phyloP scores from a whole-genome alignment of 139 green algal species.

The Astrephomene gubernaculifera region DNA sequence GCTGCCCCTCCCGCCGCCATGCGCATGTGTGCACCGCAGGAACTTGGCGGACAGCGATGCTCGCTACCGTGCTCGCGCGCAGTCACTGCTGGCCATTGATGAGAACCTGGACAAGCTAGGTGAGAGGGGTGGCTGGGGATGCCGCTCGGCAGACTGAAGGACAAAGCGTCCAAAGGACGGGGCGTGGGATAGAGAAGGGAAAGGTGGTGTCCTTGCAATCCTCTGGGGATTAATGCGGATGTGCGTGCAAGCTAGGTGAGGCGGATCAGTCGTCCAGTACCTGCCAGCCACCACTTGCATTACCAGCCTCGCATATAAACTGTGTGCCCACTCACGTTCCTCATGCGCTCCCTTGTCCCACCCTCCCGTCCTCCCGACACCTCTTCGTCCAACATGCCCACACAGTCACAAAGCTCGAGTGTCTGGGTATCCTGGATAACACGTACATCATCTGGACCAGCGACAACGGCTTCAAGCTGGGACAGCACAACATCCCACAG shows the following conservation, averaged over 20 bases:
- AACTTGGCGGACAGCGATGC: background rate
- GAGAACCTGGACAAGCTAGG: slow-evolving; percentile 17
- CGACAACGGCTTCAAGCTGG: slow-evolving; percentile 60
- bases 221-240: too few species aligned
- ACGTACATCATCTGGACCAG: slow-evolving; percentile 55
- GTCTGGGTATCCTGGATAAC: slow-evolving; percentile 45
- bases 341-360: background rate
- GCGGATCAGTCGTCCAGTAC: background rate
- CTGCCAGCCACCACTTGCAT: background rate
- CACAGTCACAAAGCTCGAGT: slow-evolving; percentile 32
- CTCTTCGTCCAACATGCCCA: background rate
- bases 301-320: background rate
- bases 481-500: slow-evolving; percentile 18
- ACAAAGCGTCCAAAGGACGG: too few species aligned
- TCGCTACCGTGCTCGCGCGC: slow-evolving; percentile 7
- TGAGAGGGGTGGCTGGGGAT: slow-evolving; percentile 9
- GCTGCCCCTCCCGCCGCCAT: too few species aligned
- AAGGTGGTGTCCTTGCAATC: too few species aligned
- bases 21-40: background rate
- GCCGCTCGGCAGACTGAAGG: background rate
- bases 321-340: background rate
- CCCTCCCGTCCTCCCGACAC: background rate
- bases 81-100: slow-evolving; percentile 40
- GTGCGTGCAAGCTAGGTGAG: too few species aligned
- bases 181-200: too few species aligned